These are phyloP conservation scores for Naegleria lovaniensis DNA, from an alignment of 208 protist genomes.

Conservation along the genomic window DNA sequence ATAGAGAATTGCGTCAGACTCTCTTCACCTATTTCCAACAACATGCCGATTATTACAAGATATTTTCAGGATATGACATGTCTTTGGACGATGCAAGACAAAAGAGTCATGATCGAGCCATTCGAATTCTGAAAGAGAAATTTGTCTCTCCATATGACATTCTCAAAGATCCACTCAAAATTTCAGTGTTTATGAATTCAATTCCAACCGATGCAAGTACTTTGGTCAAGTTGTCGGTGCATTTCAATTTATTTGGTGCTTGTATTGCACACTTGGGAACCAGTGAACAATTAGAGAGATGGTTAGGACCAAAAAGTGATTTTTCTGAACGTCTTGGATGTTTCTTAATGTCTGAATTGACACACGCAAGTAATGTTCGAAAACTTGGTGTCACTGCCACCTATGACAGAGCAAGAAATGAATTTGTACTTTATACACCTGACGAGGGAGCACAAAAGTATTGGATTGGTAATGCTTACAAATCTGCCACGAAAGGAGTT, in stretches of 20 bases:
- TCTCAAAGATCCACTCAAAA: background rate
- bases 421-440: constrained; percentile 38
- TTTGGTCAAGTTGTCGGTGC: background rate
- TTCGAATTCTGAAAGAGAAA: background rate
- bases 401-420: constrained; percentile 38
- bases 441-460: constrained; percentile 30
- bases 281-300: constrained; percentile 48
- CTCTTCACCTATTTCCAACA: background rate
- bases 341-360: constrained; percentile 45
- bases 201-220: background rate
- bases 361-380: constrained; percentile 47
- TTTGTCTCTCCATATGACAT: background rate
- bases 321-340: constrained; percentile 37
- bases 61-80: background rate
- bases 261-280: constrained; percentile 62
- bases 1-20: background rate
- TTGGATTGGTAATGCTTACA: constrained; percentile 34
- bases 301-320: constrained; percentile 51
- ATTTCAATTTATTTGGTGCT: constrained; percentile 52
- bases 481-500: background rate
- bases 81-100: background rate
- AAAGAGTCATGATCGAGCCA: background rate
- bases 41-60: background rate
- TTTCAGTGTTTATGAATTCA: background rate
- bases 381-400: constrained; percentile 38